These are phyloP conservation scores for Phialocephala subalpina DNA, from an alignment of 2,329 filamentous ascomycete genomes.

Conservation along the genomic window DNA sequence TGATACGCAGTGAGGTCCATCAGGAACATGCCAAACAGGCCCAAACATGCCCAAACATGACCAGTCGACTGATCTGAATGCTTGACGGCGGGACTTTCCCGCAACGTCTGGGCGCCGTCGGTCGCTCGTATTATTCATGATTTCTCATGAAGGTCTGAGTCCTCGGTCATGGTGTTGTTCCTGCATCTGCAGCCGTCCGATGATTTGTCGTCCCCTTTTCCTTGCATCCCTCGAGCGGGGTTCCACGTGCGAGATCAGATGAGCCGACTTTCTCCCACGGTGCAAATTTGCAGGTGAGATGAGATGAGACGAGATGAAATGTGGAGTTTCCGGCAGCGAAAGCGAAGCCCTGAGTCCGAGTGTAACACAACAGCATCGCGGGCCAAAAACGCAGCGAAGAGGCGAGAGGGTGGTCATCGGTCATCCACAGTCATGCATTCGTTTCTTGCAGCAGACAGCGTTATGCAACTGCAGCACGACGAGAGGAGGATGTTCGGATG, in stretches of 20 bases:
- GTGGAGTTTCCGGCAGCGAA: not conserved
- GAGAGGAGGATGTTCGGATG: conserved; percentile 2
- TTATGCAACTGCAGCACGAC: not conserved
- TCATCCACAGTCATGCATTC: not conserved
- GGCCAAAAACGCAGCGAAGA: not conserved
- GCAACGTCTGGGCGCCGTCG: conserved; percentile 8
- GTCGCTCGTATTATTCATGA: conserved; percentile 7
- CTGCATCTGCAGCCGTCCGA: not conserved
- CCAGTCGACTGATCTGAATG: not conserved
- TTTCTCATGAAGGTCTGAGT: not conserved
- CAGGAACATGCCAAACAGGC: not conserved
- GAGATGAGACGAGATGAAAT: conserved; percentile 5
- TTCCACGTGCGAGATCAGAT: conserved; percentile 1
- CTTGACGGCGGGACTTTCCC: not conserved
- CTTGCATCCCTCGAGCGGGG: conserved; percentile 1
- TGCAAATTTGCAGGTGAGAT: not conserved
- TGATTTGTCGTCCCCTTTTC: not conserved
- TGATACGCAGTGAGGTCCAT: not conserved
- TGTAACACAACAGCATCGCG: not conserved
- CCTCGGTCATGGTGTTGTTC: conserved; percentile 1
- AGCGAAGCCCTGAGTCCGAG: not conserved
- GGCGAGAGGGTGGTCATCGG: not conserved
- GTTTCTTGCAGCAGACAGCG: conserved; percentile 4
- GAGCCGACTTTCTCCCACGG: not conserved
- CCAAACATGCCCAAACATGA: not conserved